Base-by-base conservation (phyloP, 371 early-diverging fungal genomes). In the Mucor sp. region DNA sequence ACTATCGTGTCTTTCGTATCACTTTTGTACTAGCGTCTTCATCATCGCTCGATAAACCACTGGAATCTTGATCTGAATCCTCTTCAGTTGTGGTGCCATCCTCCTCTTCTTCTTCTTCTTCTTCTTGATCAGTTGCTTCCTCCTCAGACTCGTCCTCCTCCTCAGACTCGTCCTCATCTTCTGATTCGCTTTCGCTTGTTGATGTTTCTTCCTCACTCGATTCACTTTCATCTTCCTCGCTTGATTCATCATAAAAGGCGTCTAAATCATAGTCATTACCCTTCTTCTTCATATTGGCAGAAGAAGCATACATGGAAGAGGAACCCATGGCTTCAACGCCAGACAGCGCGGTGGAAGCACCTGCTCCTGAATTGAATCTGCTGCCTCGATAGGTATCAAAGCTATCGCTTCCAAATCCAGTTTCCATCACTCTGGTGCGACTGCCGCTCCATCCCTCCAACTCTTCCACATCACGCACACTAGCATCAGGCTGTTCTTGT, bases 401-500 rank as follows among this genome's bases (percentile, higher is more conserved):
- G 44, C 74, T 74, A 32, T 84, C 84, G 53, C 84, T 88, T 8
- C 88, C 88, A 64, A 88, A 88, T 15, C 88, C 85, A 17, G 77
- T 70, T 59, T 81, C 82, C 58, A 82, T 77, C 23, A 85, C 70
- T 12, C 77, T 70, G 7, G 69, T 77, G 58, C 73, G 79, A 66
- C 73, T 67, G 33, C 80, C 79, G 74, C 77, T 76, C 85, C 85
- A 76, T 59, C 78, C 85, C 61, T 63, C 81, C 3, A 83, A 57
- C 58, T 83, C 82, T 41, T 78, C 77, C 9, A 78, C 77, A 74
- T 77, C 87, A 68, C 94, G 87, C 6, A 90, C 87, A 1, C 85
- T 75, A 0, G 87, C 66, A 75, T 93, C 91, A 0, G 94, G 93
- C 56, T 87, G 85, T 11, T 77, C 85, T 15, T 82, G 68, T 1